A percentile compares a stretch with the other conserved stretches of the same genome.
Evolutionary conservation across 2,329 filamentous ascomycete genomes (phyloP).

Genomic region (Paraphoma sp.): DNA sequence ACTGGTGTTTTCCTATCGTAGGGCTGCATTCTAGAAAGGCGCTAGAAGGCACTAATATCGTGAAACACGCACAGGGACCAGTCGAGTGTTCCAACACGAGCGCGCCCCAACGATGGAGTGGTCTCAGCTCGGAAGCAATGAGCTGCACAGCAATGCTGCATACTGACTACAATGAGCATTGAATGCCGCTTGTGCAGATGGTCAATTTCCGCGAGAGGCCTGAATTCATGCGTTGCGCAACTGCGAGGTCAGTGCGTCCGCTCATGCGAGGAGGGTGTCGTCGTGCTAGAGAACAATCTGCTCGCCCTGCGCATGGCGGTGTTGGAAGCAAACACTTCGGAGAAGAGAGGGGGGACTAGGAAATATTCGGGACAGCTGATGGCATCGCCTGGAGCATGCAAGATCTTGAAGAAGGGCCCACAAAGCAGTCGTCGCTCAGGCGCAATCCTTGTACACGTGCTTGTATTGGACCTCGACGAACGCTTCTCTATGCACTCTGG

Average conservation of each 20-base stretch:
- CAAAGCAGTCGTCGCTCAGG: too few relatives aligned
- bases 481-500: neutral
- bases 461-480: neutral
- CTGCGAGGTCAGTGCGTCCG: neutral
- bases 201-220: constrained; percentile 8
- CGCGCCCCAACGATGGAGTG: constrained; percentile 15
- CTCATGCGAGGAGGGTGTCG: neutral
- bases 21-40: constrained; percentile 31
- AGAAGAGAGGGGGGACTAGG: neutral
- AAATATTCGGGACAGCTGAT: too few relatives aligned
- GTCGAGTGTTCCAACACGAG: constrained; percentile 12
- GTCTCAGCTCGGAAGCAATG: constrained; percentile 15
- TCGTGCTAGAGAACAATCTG: neutral
- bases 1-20: constrained; percentile 28
- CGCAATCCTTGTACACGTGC: neutral
- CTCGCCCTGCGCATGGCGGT: neutral
- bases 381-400: too few relatives aligned
- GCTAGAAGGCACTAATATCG: constrained; percentile 38
- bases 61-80: constrained; percentile 33
- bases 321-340: neutral
- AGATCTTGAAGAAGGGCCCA: too few relatives aligned
- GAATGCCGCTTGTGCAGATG: constrained; percentile 10
- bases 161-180: constrained; percentile 8
- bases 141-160: constrained; percentile 13
- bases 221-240: constrained; percentile 5